Conservation (phyloP, 441 rosid species). For the Jatropha multifida region DNA sequence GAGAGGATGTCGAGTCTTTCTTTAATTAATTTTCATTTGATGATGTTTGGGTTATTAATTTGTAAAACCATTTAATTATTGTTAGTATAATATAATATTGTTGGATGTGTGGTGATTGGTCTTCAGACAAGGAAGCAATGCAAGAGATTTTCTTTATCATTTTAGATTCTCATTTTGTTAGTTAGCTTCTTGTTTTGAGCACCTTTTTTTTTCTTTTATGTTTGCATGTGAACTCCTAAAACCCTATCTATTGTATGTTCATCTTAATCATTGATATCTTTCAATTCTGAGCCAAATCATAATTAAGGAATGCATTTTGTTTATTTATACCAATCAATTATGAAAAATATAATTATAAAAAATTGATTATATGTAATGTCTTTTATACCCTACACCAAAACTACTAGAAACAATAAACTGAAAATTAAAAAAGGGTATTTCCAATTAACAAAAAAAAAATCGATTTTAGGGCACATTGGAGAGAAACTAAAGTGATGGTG, state of each 20-base stretch:
- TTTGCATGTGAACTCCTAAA: slow-evolving; percentile 4
- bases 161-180: slow-evolving; percentile 12
- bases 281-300: too few species aligned
- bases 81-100: slow-evolving; percentile 16
- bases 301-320: too few species aligned
- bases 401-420: too few species aligned
- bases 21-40: slow-evolving; percentile 6
- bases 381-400: too few species aligned
- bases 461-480: too few species aligned
- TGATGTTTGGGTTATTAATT: slow-evolving; percentile 19
- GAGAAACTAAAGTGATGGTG: not conserved
- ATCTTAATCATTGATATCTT: not conserved
- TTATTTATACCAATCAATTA: too few species aligned
- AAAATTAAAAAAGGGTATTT: too few species aligned
- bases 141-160: slow-evolving; percentile 20
- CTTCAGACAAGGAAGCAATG: slow-evolving; percentile 24
- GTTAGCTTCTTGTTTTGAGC: not conserved
- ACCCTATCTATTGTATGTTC: not conserved
- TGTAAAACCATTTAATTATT: slow-evolving; percentile 27
- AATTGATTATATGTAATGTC: too few species aligned
- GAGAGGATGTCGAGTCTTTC: slow-evolving; percentile 46
- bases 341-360: too few species aligned
- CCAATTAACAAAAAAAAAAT: too few species aligned
- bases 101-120: slow-evolving; percentile 26
- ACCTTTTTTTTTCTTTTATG: not conserved